Evolutionary conservation across 225 moss, liverwort and hornwort species (phyloP).

Genomic region (Climacium dendroides): DNA sequence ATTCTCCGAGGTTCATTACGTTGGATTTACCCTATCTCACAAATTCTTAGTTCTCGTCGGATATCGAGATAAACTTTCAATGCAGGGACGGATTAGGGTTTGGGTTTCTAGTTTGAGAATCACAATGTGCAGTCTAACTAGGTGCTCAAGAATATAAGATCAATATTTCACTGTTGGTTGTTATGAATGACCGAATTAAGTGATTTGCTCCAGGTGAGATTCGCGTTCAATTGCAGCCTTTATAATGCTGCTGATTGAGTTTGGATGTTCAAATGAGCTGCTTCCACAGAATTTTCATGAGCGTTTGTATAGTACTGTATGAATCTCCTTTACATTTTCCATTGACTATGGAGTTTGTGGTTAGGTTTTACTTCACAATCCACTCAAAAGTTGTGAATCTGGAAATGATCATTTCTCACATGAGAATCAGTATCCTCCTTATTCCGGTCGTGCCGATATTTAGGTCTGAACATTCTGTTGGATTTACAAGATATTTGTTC

Average conservation of each 20-base stretch:
- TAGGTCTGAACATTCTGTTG: background rate
- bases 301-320: background rate
- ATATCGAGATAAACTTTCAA: background rate
- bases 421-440: background rate
- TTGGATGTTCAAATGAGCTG: background rate
- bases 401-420: background rate
- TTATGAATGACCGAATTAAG: background rate
- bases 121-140: background rate
- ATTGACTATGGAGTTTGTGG: background rate
- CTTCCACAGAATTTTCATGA: background rate
- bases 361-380: background rate
- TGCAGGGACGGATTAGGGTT: background rate
- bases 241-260: background rate
- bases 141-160: background rate
- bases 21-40: background rate
- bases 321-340: background rate
- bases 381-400: background rate
- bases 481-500: background rate
- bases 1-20: background rate
- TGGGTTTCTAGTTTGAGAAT: background rate
- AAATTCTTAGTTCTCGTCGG: background rate
- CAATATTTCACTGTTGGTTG: background rate
- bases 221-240: background rate
- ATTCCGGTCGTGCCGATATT: background rate
- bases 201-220: background rate